Conservation (phyloP, 805 yeast species). For the Zygoascus bituminiphila region DNA sequence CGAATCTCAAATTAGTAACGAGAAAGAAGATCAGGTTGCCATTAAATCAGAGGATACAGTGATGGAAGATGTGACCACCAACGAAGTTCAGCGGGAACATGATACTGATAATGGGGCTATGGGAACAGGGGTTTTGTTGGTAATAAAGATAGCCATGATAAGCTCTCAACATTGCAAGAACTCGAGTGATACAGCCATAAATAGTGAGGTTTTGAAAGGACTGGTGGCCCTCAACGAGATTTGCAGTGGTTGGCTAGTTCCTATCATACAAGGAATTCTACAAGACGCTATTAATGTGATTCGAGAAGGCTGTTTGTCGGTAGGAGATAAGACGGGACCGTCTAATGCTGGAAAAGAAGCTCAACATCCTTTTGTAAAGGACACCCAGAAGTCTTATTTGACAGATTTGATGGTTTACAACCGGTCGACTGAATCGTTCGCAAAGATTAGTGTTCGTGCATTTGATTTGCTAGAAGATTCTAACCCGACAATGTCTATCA, state of each 20-base stretch:
- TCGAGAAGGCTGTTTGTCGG: slow-evolving; percentile 6
- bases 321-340: not conserved
- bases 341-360: not conserved
- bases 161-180: slow-evolving; percentile 11
- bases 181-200: not conserved
- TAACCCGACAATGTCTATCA: slow-evolving; percentile 37
- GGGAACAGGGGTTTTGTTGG: slow-evolving; percentile 14
- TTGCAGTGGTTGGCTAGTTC: not conserved
- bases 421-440: slow-evolving; percentile 24
- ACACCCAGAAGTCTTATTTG: slow-evolving; percentile 8
- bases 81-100: not conserved
- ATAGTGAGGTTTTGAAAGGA: not conserved
- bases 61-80: not conserved
- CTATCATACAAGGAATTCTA: slow-evolving; percentile 14
- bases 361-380: not conserved
- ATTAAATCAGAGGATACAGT: slow-evolving; percentile 11
- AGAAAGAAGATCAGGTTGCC: not conserved
- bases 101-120: not conserved
- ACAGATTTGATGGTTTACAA: slow-evolving; percentile 25
- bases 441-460: slow-evolving; percentile 36
- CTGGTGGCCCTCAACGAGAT: not conserved
- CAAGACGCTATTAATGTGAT: slow-evolving; percentile 14
- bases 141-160: slow-evolving; percentile 22
- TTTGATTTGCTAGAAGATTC: slow-evolving; percentile 56
- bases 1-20: slow-evolving; percentile 3